These are phyloP conservation scores for Candida morakotiae DNA, from an alignment of 805 yeast genomes.

Conservation along the genomic window DNA sequence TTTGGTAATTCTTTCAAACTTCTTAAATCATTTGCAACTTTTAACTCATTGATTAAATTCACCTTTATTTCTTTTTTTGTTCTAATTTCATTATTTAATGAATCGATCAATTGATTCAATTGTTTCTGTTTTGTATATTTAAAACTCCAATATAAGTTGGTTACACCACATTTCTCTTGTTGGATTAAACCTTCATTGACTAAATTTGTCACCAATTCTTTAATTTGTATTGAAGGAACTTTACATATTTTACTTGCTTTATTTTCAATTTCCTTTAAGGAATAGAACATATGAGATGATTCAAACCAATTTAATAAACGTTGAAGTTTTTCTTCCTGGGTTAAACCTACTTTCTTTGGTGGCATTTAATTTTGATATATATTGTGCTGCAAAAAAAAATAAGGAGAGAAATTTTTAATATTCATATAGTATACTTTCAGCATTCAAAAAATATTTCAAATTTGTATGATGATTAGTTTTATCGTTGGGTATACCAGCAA, in stretches of 20 bases:
- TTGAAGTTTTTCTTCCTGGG: constrained; percentile 4
- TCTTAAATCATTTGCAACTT: neutral
- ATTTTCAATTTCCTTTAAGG: constrained; percentile 49
- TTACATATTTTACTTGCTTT: constrained; percentile 43
- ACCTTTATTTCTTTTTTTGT: neutral
- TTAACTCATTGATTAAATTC: neutral
- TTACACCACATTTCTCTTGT: constrained; percentile 53
- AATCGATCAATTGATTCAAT: neutral
- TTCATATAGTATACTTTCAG: constrained; percentile 43
- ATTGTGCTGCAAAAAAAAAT: constrained; percentile 5
- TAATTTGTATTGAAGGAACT: constrained; percentile 51
- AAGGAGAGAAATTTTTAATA: neutral
- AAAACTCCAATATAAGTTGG: constrained; percentile 51
- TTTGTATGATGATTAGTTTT: constrained; percentile 29
- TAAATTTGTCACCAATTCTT: constrained; percentile 43
- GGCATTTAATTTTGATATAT: neutral
- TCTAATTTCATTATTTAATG: neutral
- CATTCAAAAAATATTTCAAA: constrained; percentile 41
- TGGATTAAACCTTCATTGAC: constrained; percentile 48
- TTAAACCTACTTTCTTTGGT: constrained; percentile 1
- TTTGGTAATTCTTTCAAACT: neutral
- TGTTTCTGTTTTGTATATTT: constrained; percentile 12
- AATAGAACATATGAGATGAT: constrained; percentile 28
- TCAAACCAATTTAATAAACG: constrained; percentile 6
- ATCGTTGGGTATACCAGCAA: constrained; percentile 41